Percentiles rank a stretch among this genome's conserved stretches.
phyloP scores from a whole-genome alignment of 139 green algal genomes.

The Desmodesmus armatus region DNA sequence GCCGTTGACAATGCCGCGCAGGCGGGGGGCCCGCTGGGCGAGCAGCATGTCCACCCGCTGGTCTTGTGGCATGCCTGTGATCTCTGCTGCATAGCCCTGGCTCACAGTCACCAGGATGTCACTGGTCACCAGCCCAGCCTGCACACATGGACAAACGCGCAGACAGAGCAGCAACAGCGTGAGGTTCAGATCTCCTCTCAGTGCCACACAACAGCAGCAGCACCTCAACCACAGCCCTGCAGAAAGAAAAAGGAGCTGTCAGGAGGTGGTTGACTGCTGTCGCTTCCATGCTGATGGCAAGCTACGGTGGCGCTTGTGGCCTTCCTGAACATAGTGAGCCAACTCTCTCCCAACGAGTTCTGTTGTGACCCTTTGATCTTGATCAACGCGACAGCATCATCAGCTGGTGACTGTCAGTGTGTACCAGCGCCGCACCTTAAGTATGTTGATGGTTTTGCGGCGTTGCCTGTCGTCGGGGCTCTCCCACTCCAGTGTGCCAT shows the following conservation, averaged over 20 bases:
- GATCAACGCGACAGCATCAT: too few relatives aligned
- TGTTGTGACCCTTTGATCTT: too few relatives aligned
- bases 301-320: too few relatives aligned
- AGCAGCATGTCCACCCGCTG: conserved; percentile 72
- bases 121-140: conserved; percentile 78
- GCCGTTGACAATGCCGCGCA: conserved; percentile 90
- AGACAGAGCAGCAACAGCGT: too few relatives aligned
- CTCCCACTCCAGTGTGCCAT: conserved; percentile 72
- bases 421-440: conserved; percentile 59
- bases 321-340: too few relatives aligned
- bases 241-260: not conserved
- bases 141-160: not conserved
- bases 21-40: conserved; percentile 45
- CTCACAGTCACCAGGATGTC: conserved; percentile 86
- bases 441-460: conserved; percentile 58
- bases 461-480: not conserved
- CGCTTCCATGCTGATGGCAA: too few relatives aligned
- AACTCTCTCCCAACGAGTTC: too few relatives aligned
- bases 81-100: conserved; percentile 80
- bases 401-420: too few relatives aligned
- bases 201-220: not conserved
- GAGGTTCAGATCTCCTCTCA: too few relatives aligned
- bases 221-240: not conserved
- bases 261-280: not conserved
- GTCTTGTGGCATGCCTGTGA: conserved; percentile 50